phyloP scores from a whole-genome alignment of 1,139 yeast genomes.

The Petasospora rhodanensis region DNA sequence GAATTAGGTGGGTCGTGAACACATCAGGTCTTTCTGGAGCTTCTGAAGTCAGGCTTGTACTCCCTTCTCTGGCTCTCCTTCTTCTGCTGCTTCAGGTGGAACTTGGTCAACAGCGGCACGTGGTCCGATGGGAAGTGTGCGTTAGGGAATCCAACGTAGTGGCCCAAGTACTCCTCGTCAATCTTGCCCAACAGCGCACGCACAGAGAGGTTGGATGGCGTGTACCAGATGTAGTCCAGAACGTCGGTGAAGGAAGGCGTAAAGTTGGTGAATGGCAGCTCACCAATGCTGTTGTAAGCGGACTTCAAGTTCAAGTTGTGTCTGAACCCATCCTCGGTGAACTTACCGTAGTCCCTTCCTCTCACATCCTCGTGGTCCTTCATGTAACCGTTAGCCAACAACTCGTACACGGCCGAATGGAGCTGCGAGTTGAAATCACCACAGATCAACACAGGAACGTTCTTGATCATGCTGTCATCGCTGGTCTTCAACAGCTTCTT shows the following conservation, averaged over 20 bases:
- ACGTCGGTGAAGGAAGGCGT: constrained; percentile 91
- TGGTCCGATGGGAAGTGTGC: constrained; percentile 95
- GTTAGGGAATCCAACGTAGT: constrained; percentile 89
- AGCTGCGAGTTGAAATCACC: constrained; percentile 93
- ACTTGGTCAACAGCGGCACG: constrained; percentile 74
- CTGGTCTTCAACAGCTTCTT: constrained; percentile 43
- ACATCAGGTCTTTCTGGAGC: constrained; percentile 25
- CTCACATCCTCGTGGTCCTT: constrained; percentile 73
- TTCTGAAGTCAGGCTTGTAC: constrained; percentile 23
- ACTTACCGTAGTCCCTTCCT: constrained; percentile 86
- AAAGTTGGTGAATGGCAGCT: constrained; percentile 89
- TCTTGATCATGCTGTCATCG: constrained; percentile 49
- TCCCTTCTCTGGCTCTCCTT: constrained; percentile 22
- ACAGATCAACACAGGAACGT: constrained; percentile 73
- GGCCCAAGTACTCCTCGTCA: constrained; percentile 69
- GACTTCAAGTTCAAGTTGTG: constrained; percentile 81
- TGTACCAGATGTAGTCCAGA: constrained; percentile 94
- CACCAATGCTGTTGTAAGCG: constrained; percentile 80
- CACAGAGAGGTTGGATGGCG: constrained; percentile 73
- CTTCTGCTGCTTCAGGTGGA: constrained; percentile 64
- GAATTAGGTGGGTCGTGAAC: too few species aligned
- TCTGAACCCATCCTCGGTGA: constrained; percentile 83
- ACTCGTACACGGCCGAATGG: constrained; percentile 88
- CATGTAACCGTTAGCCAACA: constrained; percentile 75
- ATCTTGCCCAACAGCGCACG: constrained; percentile 83